Base-by-base conservation (phyloP, 352 stramenopile species). In the Pythium scleroteichum region DNA sequence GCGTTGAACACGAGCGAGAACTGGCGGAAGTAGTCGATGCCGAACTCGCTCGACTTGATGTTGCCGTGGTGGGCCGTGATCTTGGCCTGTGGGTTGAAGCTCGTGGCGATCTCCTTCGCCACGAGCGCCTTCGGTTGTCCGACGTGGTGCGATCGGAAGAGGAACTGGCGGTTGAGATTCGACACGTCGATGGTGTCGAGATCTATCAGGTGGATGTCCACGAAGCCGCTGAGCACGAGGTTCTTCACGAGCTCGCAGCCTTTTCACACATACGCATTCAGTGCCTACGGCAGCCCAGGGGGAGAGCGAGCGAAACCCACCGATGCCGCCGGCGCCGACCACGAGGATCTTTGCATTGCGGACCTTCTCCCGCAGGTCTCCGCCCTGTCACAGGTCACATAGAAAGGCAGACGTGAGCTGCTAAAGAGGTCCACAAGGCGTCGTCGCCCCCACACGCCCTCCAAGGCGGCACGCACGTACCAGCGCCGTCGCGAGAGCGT, bases 101-200 rank as follows among this genome's bases (percentile, higher is more conserved):
- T 66, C 27, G 75, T 75, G 24, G 83, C 86, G 62, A 94, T 89
- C 53, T 93, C 81, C 23, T 82, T 83, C 8, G 86, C 86, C 27
- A 94, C 83, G 0, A 94, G 74, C 35, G 97, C 97, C 78, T 99
- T 99, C 35, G 96, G 82, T 72, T 98, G 81, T 1, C 97, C 97
- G 20, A 99, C 97, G 73, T 99, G 97, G 24, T 98, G 81, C 48
- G 78, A 92, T 16, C 97, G 89, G 77, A 99, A 99, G 8, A 99
- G 80, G 60, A 99, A 99, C 78, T 99, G 98, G 16, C 98, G 90
- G 80, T 99, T 99, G 52, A 99, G 76, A 77, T 99, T 99, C 20
- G 96, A 99, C 58, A 99, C 97, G 77, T 99, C 97, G 70, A 99
- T 99, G 26, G 97, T 99, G 76, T 99, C 98, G 39, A 99, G 72